phyloP scores from a whole-genome alignment of 192 early-diverging fungal species.

The Gonapodya prolifera region DNA sequence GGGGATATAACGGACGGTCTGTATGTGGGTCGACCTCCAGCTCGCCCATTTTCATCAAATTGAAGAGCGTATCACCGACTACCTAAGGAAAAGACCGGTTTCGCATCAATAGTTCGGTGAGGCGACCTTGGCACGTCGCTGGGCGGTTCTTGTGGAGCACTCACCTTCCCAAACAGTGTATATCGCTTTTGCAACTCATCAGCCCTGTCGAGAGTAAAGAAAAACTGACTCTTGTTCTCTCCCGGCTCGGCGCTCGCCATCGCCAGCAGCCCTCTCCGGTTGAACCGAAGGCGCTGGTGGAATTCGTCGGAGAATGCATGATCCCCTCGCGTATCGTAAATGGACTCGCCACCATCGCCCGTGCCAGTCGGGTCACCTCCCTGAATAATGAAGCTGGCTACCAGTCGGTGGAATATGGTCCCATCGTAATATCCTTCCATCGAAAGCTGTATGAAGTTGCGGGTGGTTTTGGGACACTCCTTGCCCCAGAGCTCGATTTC shows the following conservation, averaged over 20 bases:
- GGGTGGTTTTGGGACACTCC: conserved; percentile 74
- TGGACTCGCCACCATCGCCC: conserved; percentile 75
- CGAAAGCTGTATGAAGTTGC: conserved; percentile 93
- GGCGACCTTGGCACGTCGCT: no score
- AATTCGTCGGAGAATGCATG: conserved; percentile 87
- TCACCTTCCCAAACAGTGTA: conserved; percentile 85
- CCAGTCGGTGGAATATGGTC: conserved; percentile 80
- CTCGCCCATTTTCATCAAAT: conserved; percentile 73
- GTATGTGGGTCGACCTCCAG: conserved; percentile 64
- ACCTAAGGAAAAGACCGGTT: conserved; percentile 48
- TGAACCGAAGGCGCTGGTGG: conserved; percentile 83
- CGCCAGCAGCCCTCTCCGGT: conserved; percentile 69
- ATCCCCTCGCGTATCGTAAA: conserved; percentile 63
- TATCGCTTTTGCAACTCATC: conserved; percentile 77
- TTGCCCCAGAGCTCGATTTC: conserved; percentile 93
- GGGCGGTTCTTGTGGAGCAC: neutral
- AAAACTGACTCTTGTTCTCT: conserved; percentile 85
- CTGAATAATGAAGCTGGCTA: conserved; percentile 86
- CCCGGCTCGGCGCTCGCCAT: conserved; percentile 78
- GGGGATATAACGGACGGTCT: conserved; percentile 68
- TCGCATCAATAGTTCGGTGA: no score
- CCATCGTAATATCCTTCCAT: conserved; percentile 81
- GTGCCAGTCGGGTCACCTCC: conserved; percentile 89
- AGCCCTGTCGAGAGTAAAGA: conserved; percentile 77
- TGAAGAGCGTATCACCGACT: conserved; percentile 83